phyloP scores from a whole-genome alignment of 1,139 yeast species.

The Wickerhamiella pararugosa region DNA sequence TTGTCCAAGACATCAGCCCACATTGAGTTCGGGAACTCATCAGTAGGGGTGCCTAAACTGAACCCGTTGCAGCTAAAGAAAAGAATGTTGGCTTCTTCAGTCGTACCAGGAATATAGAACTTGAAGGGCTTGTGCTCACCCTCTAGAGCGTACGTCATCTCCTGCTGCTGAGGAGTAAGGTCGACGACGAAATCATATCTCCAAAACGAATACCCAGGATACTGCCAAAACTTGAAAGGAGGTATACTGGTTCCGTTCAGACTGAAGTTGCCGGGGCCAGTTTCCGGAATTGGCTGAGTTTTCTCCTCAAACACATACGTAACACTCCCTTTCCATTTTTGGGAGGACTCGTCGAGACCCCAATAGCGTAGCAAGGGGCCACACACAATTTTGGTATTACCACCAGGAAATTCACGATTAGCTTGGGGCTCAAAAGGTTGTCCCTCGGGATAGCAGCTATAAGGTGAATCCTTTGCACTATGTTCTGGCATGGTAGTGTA shows the following conservation, averaged over 20 bases:
- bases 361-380: constrained; percentile 66
- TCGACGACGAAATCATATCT: constrained; percentile 41
- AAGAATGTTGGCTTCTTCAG: constrained; percentile 61
- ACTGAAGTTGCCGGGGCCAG: constrained; percentile 29
- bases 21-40: constrained; percentile 51
- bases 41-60: constrained; percentile 56
- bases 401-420: constrained; percentile 2
- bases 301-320: constrained; percentile 41
- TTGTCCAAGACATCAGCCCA: constrained; percentile 74
- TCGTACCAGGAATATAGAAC: constrained; percentile 43
- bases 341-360: constrained; percentile 40
- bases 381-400: constrained; percentile 26
- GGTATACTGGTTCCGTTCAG: constrained; percentile 21
- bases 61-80: constrained; percentile 91
- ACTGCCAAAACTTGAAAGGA: constrained; percentile 27
- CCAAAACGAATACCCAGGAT: constrained; percentile 42
- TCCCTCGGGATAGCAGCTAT: constrained; percentile 6
- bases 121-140: constrained; percentile 28
- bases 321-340: constrained; percentile 49
- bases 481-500: too few species aligned
- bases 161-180: constrained; percentile 35
- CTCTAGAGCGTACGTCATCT: constrained; percentile 45
- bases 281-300: constrained; percentile 9
- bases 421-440: constrained; percentile 17
- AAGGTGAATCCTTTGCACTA: not conserved